Evolutionary conservation across 139 green algal species (phyloP), one percentile per base, ranked within the genome.

Genomic region (Closterium sp.): DNA sequence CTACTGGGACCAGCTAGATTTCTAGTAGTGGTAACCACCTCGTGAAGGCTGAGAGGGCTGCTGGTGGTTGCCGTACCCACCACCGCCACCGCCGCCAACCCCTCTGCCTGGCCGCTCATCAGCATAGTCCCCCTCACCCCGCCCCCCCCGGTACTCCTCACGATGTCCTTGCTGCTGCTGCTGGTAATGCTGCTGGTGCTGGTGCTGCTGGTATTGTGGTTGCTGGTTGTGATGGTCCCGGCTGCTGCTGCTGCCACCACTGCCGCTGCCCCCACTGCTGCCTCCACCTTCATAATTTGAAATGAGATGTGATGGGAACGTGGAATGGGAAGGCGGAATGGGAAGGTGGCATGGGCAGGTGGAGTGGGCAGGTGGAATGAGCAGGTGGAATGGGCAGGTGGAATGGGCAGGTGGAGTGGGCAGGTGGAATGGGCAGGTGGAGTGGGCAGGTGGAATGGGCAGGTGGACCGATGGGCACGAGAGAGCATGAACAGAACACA

Each of bases 401-500:
- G n/a, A n/a, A n/a, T n/a, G n/a, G n/a, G n/a, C n/a, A n/a, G n/a
- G 87, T 19, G 87, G 64, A 87, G 31, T 12, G 19, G 64, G 19
- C 12, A 12, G 19, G 64, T n/a, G 64, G 19, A 19, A 12, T n/a
- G 38, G 32, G 38, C 64, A 88, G 12, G 38, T 85, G 28, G 28
- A n/a, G 28, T 43, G 32, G 32, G 19, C 85, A 91, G 33, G 69
- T 90, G n/a, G n/a, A n/a, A n/a, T n/a, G n/a, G n/a, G n/a, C n/a
- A n/a, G n/a, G n/a, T n/a, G n/a, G n/a, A n/a, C n/a, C n/a, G n/a
- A n/a, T n/a, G n/a, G n/a, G n/a, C n/a, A n/a, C n/a, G n/a, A n/a
- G n/a, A n/a, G n/a, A n/a, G n/a, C n/a, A n/a, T n/a, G n/a, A n/a
- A n/a, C n/a, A n/a, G n/a, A n/a, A n/a, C n/a, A n/a, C n/a, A n/a